These are phyloP conservation scores for Chaetomium sp. DNA, from an alignment of 2,329 filamentous ascomycete species.

Conservation along the genomic window DNA sequence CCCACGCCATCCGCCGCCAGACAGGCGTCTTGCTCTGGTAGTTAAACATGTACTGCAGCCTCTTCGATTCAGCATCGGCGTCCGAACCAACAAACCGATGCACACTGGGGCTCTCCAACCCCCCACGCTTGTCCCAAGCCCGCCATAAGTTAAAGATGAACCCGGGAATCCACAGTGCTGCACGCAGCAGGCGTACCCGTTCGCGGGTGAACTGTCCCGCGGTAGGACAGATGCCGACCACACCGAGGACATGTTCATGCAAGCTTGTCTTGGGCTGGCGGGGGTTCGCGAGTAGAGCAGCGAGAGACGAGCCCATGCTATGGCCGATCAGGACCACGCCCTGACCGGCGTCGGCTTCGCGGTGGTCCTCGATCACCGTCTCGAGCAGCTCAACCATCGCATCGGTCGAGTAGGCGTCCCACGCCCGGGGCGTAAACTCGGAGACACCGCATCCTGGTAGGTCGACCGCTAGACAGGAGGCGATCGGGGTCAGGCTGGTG, in stretches of 20 bases:
- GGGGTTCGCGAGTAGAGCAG: conserved; percentile 58
- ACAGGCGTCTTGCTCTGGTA: conserved; percentile 74
- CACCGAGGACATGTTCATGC: conserved; percentile 61
- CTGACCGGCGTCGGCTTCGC: conserved; percentile 58
- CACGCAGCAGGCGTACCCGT: conserved; percentile 44
- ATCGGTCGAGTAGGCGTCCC: conserved; percentile 73
- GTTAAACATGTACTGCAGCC: conserved; percentile 69
- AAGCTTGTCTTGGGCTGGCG: conserved; percentile 45
- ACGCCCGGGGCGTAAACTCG: conserved; percentile 60
- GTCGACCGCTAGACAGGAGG: conserved; percentile 81
- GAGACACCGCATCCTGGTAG: conserved; percentile 86
- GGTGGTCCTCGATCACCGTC: conserved; percentile 65
- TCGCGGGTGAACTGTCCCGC: conserved; percentile 55
- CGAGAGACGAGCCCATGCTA: conserved; percentile 80
- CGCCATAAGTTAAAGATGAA: conserved; percentile 71
- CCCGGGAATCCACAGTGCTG: conserved; percentile 61
- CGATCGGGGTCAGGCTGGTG: conserved; percentile 73
- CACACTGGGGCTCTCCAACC: conserved; percentile 71
- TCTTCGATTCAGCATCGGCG: conserved; percentile 59
- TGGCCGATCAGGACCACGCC: conserved; percentile 77
- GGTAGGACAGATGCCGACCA: conserved; percentile 77
- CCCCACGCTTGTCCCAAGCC: conserved; percentile 71
- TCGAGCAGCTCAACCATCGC: conserved; percentile 70
- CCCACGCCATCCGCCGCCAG: conserved; percentile 74
- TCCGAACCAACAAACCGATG: conserved; percentile 64